Evolutionary conservation across 176 grass and related monocot genomes (phyloP).

Genomic region (Musa beccarii): DNA sequence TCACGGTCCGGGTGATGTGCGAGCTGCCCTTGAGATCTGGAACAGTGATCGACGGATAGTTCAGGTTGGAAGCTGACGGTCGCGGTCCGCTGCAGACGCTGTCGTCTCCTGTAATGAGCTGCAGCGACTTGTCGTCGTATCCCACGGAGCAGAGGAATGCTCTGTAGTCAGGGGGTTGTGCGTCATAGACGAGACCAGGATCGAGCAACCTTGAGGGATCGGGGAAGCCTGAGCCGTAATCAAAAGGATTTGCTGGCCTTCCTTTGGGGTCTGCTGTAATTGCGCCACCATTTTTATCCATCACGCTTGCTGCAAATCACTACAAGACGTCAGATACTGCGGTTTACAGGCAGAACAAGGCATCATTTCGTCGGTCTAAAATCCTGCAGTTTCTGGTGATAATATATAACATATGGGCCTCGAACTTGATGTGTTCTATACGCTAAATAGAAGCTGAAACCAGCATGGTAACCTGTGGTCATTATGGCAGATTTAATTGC

Average conservation of each 20-base stretch:
- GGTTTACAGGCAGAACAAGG: no score
- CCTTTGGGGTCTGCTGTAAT: constrained; percentile 16
- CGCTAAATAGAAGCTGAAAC: not conserved
- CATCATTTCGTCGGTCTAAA: no score
- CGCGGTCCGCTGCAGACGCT: not conserved
- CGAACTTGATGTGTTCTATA: not conserved
- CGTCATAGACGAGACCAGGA: constrained; percentile 12
- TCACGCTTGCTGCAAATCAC: constrained; percentile 11
- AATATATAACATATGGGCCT: no score
- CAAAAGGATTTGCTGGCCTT: constrained; percentile 13
- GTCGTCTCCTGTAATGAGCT: constrained; percentile 10
- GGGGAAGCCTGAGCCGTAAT: constrained; percentile 16
- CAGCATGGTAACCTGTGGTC: constrained; percentile 15
- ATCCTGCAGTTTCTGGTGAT: no score
- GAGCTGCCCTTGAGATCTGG: constrained; percentile 16
- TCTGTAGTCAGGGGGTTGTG: constrained; percentile 13
- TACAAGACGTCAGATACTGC: not conserved
- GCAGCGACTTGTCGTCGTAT: constrained; percentile 15
- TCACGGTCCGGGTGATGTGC: constrained; percentile 10
- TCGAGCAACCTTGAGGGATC: not conserved
- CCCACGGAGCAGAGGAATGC: constrained; percentile 22
- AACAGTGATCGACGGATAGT: constrained; percentile 23
- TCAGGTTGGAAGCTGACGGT: constrained; percentile 9
- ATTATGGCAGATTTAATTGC: constrained; percentile 23
- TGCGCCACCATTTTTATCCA: constrained; percentile 10